Evolutionary conservation across 768 basidiomycete species (phyloP), one percentile per base, ranked within the genome.

Genomic region (Tylopilus cervinicoccineus): DNA sequence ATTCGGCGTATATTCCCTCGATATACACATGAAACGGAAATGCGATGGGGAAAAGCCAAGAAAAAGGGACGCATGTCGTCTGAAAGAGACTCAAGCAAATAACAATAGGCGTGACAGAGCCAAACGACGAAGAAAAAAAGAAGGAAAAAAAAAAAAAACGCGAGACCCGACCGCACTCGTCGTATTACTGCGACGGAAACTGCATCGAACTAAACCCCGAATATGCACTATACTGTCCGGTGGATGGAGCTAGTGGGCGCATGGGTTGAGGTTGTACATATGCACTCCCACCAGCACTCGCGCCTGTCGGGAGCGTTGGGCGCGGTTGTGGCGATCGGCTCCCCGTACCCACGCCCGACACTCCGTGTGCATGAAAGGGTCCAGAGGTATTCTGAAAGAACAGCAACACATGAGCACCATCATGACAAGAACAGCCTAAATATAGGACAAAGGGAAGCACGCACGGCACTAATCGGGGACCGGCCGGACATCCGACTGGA

Each of bases 401-500:
- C 4, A 22, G 6, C 10, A 31, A 28, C 17, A 40, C 19, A 47
- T 63, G 20, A 56, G 45, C 11, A 38, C 28, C 34, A 45, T 24
- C 43, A 26, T 36, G 27, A 44, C 37, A 26, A 33, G 17, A 43
- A 39, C 38, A 24, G 8, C 19, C 10, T 13, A 55, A 44, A 44
- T 36, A 50, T 38, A 33, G 22, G 33, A 12, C 2, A 7, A 28
- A 41, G 27, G 17, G 36, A 12, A 33, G 26, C 13, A 52, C 61
- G n/a, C 29, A 69, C 64, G 50, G 53, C 10, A 13, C 43, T 64
- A 28, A 67, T 61, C 39, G 65, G 65, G 20, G 65, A 67, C 45
- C 61, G 50, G 31, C 63, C 61, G 14, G 65, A 64, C 55, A 59
- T 49, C 37, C 67, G 67, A 42, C 67, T 67, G 6, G 65, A 69